Evolutionary conservation across 2,329 filamentous ascomycete genomes (phyloP), one percentile per base, ranked within the genome.

Genomic region (Ciborinia camelliae): DNA sequence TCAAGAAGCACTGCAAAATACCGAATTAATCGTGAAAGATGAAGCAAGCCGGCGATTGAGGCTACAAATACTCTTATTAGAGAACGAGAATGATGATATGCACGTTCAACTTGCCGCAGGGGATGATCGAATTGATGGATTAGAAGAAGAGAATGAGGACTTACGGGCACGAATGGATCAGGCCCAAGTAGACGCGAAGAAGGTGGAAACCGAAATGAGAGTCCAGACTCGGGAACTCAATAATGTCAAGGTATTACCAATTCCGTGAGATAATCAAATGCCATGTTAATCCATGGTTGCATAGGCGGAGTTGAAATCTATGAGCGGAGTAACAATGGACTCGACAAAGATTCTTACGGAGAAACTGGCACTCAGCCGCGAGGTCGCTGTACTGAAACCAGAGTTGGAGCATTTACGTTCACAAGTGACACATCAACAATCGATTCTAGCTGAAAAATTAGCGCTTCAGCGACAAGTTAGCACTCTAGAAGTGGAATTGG

Each of bases 401-500:
- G 86, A 90, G 74, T 72, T 89, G 41, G 85, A 88, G 68, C 84
- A 86, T 71, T 77, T 89, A 18, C 82, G 81, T 68, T 79, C 82
- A 8, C 86, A 89, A 73, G 80, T 80, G 26, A 76, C 79, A 39
- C 80, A 81, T 18, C 86, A 93, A 62, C 87, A 92, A 72, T 82
- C 84, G 2, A 79, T 91, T 14, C 80, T 96, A 20, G 81, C 89
- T 1, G 92, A 96, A 74, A 97, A 96, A 75, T 81, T 94, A 53
- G 83, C 89, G 2, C 78, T 97, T 18, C 88, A 95, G 73, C 87
- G 90, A 54, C 90, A 95, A 76, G 76, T 97, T 35, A 88, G 84
- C 72, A 86, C 88, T 1, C 77, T 93, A 2, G 90, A 96, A 75
- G 87, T 91, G 51, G 90, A 96, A 71, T 81, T 97, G 2, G 91